phyloP scores from a whole-genome alignment of 2,329 filamentous ascomycete genomes.

The Penicillium sp. region DNA sequence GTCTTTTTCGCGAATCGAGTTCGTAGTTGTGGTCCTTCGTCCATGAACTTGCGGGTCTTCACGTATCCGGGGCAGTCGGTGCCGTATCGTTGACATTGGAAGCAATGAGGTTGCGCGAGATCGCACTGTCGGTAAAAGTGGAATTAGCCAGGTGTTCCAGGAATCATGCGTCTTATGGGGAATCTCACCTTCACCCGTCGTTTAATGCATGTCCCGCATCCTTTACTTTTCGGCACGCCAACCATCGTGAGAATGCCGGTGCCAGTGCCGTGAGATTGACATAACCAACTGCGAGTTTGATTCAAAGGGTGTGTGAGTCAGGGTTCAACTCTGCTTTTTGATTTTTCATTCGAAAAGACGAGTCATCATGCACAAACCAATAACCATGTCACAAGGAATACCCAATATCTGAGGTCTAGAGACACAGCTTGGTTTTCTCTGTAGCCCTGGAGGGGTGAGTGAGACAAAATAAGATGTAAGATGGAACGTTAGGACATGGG shows the following conservation, averaged over 20 bases:
- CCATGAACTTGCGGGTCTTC: conserved; percentile 33
- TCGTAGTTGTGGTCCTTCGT: conserved; percentile 33
- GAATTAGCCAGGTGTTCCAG: not conserved
- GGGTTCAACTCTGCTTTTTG: not conserved
- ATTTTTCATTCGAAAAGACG: not conserved
- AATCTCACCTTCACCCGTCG: conserved; percentile 32
- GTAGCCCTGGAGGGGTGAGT: too few relatives aligned
- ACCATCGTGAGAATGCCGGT: conserved; percentile 27
- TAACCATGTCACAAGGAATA: not conserved
- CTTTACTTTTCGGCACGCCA: conserved; percentile 39
- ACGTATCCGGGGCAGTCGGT: conserved; percentile 34
- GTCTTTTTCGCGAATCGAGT: conserved; percentile 24
- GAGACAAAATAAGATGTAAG: too few relatives aligned
- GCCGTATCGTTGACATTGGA: conserved; percentile 35
- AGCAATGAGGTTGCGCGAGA: conserved; percentile 27
- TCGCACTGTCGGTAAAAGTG: conserved; percentile 23
- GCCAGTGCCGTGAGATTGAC: not conserved
- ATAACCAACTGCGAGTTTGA: not conserved
- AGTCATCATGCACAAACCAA: not conserved
- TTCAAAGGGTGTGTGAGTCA: not conserved
- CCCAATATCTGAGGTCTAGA: too few relatives aligned
- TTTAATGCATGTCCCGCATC: conserved; percentile 37
- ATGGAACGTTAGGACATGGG: too few relatives aligned
- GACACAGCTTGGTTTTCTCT: too few relatives aligned
- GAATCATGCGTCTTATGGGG: not conserved